phyloP scores from a whole-genome alignment of 495 filamentous ascomycete genomes.

The Aspergillus hancockii region DNA sequence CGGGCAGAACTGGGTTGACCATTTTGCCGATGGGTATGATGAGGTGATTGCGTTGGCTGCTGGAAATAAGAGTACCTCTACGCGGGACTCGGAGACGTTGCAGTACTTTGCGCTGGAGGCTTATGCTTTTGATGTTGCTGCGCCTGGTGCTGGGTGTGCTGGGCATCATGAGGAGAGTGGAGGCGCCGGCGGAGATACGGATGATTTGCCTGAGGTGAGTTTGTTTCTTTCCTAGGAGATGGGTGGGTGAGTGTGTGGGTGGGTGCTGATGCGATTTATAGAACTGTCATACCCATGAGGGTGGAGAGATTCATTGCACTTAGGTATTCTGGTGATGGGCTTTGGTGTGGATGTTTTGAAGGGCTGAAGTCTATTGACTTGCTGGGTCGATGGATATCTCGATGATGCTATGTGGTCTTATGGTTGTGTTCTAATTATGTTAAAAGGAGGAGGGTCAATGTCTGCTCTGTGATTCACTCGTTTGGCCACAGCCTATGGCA shows the following conservation, averaged over 20 bases:
- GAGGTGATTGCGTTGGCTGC: constrained; percentile 47
- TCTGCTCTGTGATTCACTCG: no score
- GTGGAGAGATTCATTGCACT: constrained; percentile 35
- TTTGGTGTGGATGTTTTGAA: background rate
- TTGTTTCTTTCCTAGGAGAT: no score
- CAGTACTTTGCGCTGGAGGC: constrained; percentile 61
- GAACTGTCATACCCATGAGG: constrained; percentile 36
- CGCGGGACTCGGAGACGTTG: constrained; percentile 53
- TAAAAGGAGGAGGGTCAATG: no score
- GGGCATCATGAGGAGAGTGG: constrained; percentile 6
- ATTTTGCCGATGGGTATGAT: constrained; percentile 55
- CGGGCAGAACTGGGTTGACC: constrained; percentile 54
- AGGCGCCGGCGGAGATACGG: constrained; percentile 11
- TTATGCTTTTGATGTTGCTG: constrained; percentile 54
- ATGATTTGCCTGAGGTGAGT: constrained; percentile 29
- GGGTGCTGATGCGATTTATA: constrained; percentile 16
- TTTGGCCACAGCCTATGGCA: no score
- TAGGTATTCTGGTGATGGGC: constrained; percentile 1
- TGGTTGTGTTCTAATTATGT: no score
- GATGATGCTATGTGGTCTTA: no score
- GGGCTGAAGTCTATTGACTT: background rate
- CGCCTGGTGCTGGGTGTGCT: constrained; percentile 52
- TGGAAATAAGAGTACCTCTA: constrained; percentile 36
- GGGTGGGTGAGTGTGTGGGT: background rate
- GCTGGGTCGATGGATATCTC: background rate